Conservation (phyloP, 2,329 filamentous ascomycete species). For the Aspergillus brunneoviolaceus region DNA sequence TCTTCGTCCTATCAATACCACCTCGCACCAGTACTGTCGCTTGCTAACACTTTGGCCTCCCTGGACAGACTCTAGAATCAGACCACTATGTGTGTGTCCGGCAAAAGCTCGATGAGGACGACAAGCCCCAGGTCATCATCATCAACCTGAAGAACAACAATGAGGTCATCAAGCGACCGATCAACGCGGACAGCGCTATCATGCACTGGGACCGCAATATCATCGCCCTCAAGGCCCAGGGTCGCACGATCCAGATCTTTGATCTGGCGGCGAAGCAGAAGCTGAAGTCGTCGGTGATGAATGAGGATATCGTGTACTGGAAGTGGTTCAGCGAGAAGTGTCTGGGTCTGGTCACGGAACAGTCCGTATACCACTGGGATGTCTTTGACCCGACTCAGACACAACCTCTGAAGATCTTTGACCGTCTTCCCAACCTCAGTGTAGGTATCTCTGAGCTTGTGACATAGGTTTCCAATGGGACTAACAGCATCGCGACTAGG, state of each 20-base stretch:
- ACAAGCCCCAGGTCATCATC: conserved; percentile 92
- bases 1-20: background rate
- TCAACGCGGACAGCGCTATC: conserved; percentile 99
- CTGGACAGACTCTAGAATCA: conserved; percentile 85
- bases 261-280: conserved; percentile 90
- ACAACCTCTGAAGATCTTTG: conserved; percentile 85
- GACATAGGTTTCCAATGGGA: background rate
- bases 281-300: conserved; percentile 94
- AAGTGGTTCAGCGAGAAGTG: conserved; percentile 94
- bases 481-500: conserved; percentile 51
- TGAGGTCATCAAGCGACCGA: conserved; percentile 89
- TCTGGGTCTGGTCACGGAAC: conserved; percentile 86
- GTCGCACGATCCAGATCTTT: conserved; percentile 94
- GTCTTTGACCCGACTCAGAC: conserved; percentile 82
- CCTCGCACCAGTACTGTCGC: background rate
- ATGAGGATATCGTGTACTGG: conserved; percentile 98
- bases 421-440: conserved; percentile 84
- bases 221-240: conserved; percentile 93
- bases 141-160: conserved; percentile 97
- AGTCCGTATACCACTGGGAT: conserved; percentile 94
- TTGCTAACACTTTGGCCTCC: conserved; percentile 22
- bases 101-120: conserved; percentile 82
- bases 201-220: conserved; percentile 98
- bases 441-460: conserved; percentile 52
- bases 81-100: conserved; percentile 95